phyloP scores from a whole-genome alignment of 345 rosid species.

The Sonneratia alba region DNA sequence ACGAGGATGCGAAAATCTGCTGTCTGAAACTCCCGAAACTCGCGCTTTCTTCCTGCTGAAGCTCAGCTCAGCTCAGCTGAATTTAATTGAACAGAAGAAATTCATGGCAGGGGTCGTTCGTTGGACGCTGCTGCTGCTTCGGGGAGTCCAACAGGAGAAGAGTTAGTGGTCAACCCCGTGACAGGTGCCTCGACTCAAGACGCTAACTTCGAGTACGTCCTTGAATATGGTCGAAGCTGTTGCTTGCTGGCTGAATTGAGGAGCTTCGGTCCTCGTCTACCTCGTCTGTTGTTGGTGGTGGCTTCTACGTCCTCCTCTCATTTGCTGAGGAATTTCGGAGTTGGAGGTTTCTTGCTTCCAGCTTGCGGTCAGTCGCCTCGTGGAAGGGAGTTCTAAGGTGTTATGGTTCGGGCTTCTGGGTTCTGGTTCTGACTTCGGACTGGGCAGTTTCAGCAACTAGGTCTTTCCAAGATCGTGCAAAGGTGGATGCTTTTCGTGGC shows the following conservation, averaged over 20 bases:
- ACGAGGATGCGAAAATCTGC: background rate
- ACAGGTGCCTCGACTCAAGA: background rate
- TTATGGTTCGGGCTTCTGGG: background rate
- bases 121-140: background rate
- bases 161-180: background rate
- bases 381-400: background rate
- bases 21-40: background rate
- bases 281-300: background rate
- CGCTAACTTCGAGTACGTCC: background rate
- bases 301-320: background rate
- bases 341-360: background rate
- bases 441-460: background rate
- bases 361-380: background rate
- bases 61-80: background rate
- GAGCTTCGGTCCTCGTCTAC: background rate
- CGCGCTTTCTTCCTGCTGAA: background rate
- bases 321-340: background rate
- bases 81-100: background rate
- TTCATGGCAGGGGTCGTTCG: background rate
- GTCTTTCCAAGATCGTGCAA: background rate
- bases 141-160: background rate
- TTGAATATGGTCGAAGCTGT: background rate
- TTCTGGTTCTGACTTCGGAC: background rate
- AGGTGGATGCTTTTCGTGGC: background rate
- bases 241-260: background rate